Conservation (phyloP, 148 eudicot species). For the Mesembryanthemum crystallinum region DNA sequence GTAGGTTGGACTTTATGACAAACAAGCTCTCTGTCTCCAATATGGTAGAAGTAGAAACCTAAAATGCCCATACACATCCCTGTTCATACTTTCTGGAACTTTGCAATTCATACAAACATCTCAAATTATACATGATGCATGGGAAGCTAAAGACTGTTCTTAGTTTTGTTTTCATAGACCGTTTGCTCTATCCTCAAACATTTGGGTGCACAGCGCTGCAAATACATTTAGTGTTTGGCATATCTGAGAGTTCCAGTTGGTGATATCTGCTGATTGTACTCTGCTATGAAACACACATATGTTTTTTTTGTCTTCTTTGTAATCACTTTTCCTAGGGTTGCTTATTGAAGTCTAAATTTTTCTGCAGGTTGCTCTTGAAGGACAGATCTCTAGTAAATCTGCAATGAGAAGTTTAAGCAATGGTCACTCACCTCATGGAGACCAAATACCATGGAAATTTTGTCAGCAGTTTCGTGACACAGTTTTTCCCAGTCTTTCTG, state of each 20-base stretch:
- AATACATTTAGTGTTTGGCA: background rate
- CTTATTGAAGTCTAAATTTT: background rate
- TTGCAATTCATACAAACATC: background rate
- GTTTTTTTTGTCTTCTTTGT: background rate
- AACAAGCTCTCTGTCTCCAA: background rate
- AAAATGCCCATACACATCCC: background rate
- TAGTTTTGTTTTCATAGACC: background rate
- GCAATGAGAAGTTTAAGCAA: constrained; percentile 70
- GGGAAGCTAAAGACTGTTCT: background rate
- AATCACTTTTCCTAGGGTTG: background rate
- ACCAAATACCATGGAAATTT: constrained; percentile 97
- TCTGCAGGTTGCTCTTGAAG: constrained; percentile 80
- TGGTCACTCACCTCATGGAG: constrained; percentile 80
- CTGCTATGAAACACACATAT: background rate
- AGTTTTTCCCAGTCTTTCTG: constrained; percentile 82
- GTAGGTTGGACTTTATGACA: background rate
- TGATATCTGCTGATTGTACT: background rate
- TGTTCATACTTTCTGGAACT: background rate
- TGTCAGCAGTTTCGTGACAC: constrained; percentile 75
- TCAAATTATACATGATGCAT: background rate
- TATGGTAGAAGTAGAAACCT: background rate
- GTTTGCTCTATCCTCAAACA: background rate
- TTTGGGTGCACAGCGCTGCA: background rate
- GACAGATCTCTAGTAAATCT: constrained; percentile 77
- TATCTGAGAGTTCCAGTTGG: background rate